These are phyloP conservation scores for Spiromyces aspiralis DNA, from an alignment of 371 early-diverging fungal genomes.

Conservation along the genomic window DNA sequence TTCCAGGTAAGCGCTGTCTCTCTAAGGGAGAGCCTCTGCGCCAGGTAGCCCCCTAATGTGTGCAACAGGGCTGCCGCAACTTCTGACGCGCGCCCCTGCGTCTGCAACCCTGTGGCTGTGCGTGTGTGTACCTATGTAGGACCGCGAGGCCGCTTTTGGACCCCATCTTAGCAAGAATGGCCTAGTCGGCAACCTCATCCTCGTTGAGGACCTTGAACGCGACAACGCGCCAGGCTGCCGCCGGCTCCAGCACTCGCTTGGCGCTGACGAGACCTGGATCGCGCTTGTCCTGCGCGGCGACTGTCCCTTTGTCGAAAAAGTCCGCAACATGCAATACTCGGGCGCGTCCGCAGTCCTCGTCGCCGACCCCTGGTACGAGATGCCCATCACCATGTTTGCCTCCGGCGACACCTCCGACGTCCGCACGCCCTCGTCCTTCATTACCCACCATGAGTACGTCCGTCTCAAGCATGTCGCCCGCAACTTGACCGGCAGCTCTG, in stretches of 20 bases:
- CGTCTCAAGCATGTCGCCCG: conserved; percentile 11
- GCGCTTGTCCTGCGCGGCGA: conserved; percentile 68
- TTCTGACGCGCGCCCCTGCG: too few species aligned
- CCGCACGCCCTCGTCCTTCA: conserved; percentile 54
- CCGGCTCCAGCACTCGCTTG: conserved; percentile 10
- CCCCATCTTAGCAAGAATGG: conserved; percentile 20
- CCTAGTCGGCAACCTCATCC: conserved; percentile 18
- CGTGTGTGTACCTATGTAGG: conserved; percentile 11
- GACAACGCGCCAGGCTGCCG: conserved; percentile 22
- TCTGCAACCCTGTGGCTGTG: too few species aligned
- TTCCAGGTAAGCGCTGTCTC: too few species aligned
- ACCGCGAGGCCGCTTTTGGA: conserved; percentile 28
- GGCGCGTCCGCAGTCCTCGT: conserved; percentile 81
- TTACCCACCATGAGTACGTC: conserved; percentile 44
- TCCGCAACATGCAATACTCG: conserved; percentile 68
- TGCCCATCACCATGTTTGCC: conserved; percentile 81
- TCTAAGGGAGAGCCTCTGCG: too few species aligned
- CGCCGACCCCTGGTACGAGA: conserved; percentile 55
- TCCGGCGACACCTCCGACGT: conserved; percentile 52
- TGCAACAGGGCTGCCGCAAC: too few species aligned
- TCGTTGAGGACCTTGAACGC: conserved; percentile 19
- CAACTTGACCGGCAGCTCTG: conserved; percentile 1
- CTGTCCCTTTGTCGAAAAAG: conserved; percentile 75
- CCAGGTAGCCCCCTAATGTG: too few species aligned
- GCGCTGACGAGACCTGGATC: conserved; percentile 40